A percentile compares a stretch with the other conserved stretches of the same genome.
These are phyloP conservation scores for Podaxis sp. DNA, from an alignment of 768 basidiomycete species.

Conservation along the genomic window DNA sequence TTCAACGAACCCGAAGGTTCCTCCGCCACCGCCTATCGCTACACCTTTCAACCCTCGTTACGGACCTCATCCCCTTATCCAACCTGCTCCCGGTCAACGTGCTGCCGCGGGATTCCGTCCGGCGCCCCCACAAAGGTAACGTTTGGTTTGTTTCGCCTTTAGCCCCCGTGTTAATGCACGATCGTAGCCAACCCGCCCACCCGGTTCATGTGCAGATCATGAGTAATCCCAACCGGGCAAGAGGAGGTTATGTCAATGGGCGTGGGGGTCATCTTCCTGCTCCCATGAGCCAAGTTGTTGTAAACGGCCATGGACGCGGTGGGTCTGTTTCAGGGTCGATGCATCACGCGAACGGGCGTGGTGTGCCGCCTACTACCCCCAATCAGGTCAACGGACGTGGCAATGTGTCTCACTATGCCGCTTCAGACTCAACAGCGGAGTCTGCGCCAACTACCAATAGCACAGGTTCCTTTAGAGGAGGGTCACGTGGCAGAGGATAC, in stretches of 20 bases:
- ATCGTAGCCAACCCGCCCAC: constrained; percentile 32
- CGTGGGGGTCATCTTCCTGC: constrained; percentile 30
- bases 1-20: constrained; percentile 62
- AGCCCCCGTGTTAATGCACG: constrained; percentile 8
- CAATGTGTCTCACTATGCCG: neutral
- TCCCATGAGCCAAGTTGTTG: constrained; percentile 16
- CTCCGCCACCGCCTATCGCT: constrained; percentile 44
- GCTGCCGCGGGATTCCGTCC: constrained; percentile 68
- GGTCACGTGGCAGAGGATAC: constrained; percentile 5
- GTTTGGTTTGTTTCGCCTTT: neutral
- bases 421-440: constrained; percentile 10
- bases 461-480: neutral
- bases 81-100: constrained; percentile 51
- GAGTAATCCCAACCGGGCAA: constrained; percentile 68
- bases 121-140: constrained; percentile 39
- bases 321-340: neutral
- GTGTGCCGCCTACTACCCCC: neutral
- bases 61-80: constrained; percentile 65
- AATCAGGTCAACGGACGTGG: neutral
- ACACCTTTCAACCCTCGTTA: constrained; percentile 65
- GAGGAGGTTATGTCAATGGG: constrained; percentile 31
- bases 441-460: neutral
- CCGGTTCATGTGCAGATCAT: constrained; percentile 62
- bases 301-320: constrained; percentile 7
- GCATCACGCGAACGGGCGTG: constrained; percentile 9